A percentile compares a stretch with the other conserved stretches of the same genome.
Evolutionary conservation across 2,329 filamentous ascomycete genomes (phyloP).

Genomic region (Clarireedia homoeocarpa): DNA sequence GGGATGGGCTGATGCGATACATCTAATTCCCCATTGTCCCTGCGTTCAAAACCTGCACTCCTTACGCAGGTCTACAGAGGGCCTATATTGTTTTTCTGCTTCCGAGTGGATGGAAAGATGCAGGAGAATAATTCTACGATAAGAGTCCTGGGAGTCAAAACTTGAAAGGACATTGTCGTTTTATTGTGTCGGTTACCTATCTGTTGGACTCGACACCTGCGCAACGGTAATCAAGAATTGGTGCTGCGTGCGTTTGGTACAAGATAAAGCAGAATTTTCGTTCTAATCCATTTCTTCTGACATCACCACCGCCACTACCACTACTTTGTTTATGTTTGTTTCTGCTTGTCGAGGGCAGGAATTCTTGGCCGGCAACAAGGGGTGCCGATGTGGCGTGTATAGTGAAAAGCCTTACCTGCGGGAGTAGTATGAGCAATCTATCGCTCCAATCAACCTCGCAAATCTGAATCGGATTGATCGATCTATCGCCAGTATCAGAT

Average conservation of each 20-base stretch:
- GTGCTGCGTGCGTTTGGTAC: too few relatives aligned
- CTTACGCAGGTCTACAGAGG: background rate
- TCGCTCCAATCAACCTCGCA: conserved; percentile 1
- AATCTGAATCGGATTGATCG: background rate
- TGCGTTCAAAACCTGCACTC: background rate
- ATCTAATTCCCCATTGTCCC: background rate
- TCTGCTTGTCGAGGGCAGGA: background rate
- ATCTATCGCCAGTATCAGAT: conserved; percentile 1
- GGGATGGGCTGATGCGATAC: background rate
- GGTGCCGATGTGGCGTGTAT: conserved; percentile 1
- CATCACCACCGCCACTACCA: too few relatives aligned
- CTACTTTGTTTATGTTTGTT: background rate
- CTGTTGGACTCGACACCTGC: too few relatives aligned
- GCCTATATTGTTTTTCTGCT: background rate
- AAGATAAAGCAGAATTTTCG: too few relatives aligned
- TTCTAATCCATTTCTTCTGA: too few relatives aligned
- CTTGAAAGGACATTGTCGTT: too few relatives aligned
- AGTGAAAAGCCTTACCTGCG: conserved; percentile 1
- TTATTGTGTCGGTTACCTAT: too few relatives aligned
- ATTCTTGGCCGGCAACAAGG: conserved; percentile 1
- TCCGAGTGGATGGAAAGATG: conserved; percentile 1
- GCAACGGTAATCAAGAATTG: too few relatives aligned
- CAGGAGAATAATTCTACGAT: background rate
- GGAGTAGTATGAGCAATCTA: background rate
- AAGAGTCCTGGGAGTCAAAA: background rate